Evolutionary conservation across 164 flowering plant species (phyloP).

Genomic region (Piper longum): DNA sequence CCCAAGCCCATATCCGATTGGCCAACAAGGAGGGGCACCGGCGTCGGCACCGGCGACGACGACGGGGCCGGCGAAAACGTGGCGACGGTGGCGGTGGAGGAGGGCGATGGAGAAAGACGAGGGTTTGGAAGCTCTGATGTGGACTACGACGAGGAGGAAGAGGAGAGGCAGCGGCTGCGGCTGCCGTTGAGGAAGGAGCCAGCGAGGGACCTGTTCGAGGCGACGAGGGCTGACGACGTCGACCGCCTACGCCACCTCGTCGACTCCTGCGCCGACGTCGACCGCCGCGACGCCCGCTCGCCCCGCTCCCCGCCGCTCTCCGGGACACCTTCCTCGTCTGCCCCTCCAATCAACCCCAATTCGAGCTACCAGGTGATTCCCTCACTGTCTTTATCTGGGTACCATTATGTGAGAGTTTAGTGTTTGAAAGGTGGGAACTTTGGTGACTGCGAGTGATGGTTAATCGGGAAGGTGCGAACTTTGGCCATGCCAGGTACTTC

Average conservation of each 20-base stretch:
- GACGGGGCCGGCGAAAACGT: no score
- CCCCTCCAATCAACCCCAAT: slow-evolving; percentile 75
- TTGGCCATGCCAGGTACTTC: slow-evolving; percentile 22
- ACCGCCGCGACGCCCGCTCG: slow-evolving; percentile 63
- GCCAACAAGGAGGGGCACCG: no score
- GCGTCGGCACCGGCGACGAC: no score
- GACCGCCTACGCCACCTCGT: slow-evolving; percentile 68
- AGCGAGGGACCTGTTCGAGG: slow-evolving; percentile 74
- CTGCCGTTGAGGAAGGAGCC: slow-evolving; percentile 78
- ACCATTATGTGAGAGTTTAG: slow-evolving; percentile 89
- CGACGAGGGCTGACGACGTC: slow-evolving; percentile 90
- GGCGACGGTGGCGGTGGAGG: neutral
- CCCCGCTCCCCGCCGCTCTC: slow-evolving; percentile 68
- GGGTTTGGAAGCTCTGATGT: neutral
- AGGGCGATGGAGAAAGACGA: neutral
- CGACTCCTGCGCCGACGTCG: slow-evolving; percentile 70
- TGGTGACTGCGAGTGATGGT: no score
- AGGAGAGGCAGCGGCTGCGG: slow-evolving; percentile 32
- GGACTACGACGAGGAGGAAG: slow-evolving; percentile 26
- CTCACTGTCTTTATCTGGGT: slow-evolving; percentile 60
- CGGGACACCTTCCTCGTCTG: slow-evolving; percentile 94
- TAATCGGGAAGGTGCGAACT: no score
- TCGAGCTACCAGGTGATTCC: slow-evolving; percentile 80
- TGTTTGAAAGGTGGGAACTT: slow-evolving; percentile 72
- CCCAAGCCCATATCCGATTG: no score